Percentiles rank a stretch among this genome's conserved stretches.
These are phyloP conservation scores for Ceratobasidium sp. DNA, from an alignment of 1,284 basidiomycete genomes.

Conservation along the genomic window DNA sequence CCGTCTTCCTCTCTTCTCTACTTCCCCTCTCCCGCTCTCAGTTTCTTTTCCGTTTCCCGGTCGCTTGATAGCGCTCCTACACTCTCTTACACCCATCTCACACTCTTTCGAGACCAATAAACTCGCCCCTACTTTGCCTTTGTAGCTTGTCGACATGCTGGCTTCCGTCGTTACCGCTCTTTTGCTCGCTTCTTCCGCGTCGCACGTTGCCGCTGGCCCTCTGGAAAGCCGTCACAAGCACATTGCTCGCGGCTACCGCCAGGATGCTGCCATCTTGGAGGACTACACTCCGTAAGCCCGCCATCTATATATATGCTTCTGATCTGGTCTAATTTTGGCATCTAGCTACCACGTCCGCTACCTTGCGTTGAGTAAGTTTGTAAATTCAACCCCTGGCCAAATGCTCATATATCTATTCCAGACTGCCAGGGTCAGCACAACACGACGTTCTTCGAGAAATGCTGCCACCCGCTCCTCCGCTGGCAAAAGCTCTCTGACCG, in stretches of 20 bases:
- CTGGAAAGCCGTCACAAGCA: slow-evolving; percentile 42
- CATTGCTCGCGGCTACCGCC: slow-evolving; percentile 46
- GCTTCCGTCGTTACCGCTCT: slow-evolving; percentile 55
- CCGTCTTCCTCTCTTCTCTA: not conserved
- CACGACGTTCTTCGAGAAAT: slow-evolving; percentile 69
- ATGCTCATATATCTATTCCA: slow-evolving; percentile 1
- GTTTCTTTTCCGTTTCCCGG: not conserved
- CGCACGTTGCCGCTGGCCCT: slow-evolving; percentile 53
- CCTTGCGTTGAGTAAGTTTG: slow-evolving; percentile 54
- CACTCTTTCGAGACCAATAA: slow-evolving; percentile 43
- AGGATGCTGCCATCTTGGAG: slow-evolving; percentile 48
- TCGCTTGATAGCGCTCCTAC: slow-evolving; percentile 35
- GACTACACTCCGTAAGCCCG: slow-evolving; percentile 55
- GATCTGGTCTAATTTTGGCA: not conserved
- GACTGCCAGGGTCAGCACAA: slow-evolving; percentile 62
- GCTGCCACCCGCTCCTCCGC: slow-evolving; percentile 60
- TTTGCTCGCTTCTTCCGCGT: slow-evolving; percentile 54
- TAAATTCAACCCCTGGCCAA: slow-evolving; percentile 50
- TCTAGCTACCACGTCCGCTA: slow-evolving; percentile 69
- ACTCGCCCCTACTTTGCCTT: slow-evolving; percentile 37
- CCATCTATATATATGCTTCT: not conserved
- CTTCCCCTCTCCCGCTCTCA: slow-evolving; percentile 2
- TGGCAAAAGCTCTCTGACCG: slow-evolving; percentile 49
- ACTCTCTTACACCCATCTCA: slow-evolving; percentile 49
- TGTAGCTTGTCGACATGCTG: slow-evolving; percentile 26